phyloP scores from a whole-genome alignment of 2,329 filamentous ascomycete genomes.

The Fusarium sp. region DNA sequence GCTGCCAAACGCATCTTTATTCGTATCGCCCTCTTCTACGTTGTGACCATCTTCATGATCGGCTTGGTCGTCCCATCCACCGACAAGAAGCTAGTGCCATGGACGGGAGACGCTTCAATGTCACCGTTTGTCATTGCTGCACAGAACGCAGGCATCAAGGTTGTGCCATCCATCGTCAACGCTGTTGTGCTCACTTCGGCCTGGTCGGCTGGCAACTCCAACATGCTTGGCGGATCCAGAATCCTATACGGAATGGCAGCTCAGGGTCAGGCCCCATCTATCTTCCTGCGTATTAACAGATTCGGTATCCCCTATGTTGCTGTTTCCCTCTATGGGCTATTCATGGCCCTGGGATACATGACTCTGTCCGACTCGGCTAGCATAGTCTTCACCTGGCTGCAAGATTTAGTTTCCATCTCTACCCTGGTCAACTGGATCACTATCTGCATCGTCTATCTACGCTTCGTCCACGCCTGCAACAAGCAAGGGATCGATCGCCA shows the following conservation, averaged over 20 bases:
- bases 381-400: slow-evolving; percentile 4
- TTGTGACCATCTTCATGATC: slow-evolving; percentile 2
- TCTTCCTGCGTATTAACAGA: background rate
- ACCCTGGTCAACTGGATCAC: background rate
- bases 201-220: background rate
- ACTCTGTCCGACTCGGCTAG: background rate
- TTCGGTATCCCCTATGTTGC: slow-evolving; percentile 1
- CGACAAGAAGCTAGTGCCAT: background rate
- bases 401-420: background rate
- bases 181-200: slow-evolving; percentile 5
- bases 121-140: slow-evolving; percentile 2
- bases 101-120: background rate
- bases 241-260: background rate
- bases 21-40: background rate
- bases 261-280: background rate
- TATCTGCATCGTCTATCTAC: background rate
- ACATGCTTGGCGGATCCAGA: background rate
- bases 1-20: background rate
- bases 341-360: slow-evolving; percentile 4
- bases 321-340: background rate
- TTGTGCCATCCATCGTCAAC: background rate
- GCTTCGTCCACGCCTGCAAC: background rate
- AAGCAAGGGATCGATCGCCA: background rate
- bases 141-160: background rate
- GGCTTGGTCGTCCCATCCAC: slow-evolving; percentile 2